Conservation (phyloP, 225 moss, liverwort and hornwort genomes). For the Asterella californica region DNA sequence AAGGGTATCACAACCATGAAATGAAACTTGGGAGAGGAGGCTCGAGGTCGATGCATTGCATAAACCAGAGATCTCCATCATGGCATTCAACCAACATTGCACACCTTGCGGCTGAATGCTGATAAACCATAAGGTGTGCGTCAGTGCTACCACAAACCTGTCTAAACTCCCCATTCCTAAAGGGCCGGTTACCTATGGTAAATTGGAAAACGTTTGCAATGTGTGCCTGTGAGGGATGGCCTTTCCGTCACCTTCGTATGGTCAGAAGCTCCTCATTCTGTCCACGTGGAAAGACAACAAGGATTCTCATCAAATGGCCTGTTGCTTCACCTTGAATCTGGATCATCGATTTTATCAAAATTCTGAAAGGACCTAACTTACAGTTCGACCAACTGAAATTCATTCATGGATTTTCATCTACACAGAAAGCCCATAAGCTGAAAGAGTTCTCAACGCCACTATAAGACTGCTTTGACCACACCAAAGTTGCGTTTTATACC, state of each 20-base stretch:
- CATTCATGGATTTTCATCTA: neutral
- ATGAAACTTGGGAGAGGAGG: neutral
- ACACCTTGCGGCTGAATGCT: neutral
- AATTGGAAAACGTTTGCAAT: conserved; percentile 22
- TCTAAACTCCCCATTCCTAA: neutral
- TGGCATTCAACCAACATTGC: neutral
- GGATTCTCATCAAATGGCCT: neutral
- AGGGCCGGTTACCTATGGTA: conserved; percentile 20
- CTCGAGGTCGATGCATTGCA: neutral
- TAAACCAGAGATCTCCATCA: neutral
- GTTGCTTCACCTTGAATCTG: neutral
- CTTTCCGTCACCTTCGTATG: conserved; percentile 39
- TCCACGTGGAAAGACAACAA: conserved; percentile 16
- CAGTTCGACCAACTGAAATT: neutral
- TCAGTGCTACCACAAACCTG: conserved; percentile 2
- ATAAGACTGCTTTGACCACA: too few relatives aligned
- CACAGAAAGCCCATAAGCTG: neutral
- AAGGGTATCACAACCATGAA: conserved; percentile 23
- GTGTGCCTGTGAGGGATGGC: conserved; percentile 29
- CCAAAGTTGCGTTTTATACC: conserved; percentile 3
- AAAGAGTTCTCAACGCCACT: neutral
- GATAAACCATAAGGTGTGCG: neutral
- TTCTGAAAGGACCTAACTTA: neutral
- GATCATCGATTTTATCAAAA: neutral
- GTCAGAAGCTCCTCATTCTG: conserved; percentile 33